Evolutionary conservation across 345 rosid species (phyloP).

Genomic region (Erucastrum elatum): DNA sequence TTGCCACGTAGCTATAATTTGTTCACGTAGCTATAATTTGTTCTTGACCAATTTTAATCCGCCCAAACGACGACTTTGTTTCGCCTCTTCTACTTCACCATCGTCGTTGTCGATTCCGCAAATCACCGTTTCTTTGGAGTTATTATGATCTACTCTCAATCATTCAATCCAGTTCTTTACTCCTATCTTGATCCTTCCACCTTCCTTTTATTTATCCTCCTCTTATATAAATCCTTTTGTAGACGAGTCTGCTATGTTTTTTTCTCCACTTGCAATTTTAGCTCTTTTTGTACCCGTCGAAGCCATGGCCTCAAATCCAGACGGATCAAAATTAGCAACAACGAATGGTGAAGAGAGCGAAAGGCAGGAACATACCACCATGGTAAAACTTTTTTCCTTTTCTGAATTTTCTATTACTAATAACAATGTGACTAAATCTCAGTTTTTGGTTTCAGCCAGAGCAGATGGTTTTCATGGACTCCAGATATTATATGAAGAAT

Average conservation of each 20-base stretch:
- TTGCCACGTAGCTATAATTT: too few relatives aligned
- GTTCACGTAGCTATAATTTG: too few relatives aligned
- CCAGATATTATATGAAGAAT: conserved; percentile 63
- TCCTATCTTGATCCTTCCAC: neutral
- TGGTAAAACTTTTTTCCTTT: neutral
- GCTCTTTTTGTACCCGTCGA: neutral
- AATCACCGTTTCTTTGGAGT: neutral
- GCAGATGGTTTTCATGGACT: conserved; percentile 98
- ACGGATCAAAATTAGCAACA: neutral
- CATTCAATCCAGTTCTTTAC: neutral
- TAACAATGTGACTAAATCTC: neutral
- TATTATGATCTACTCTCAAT: neutral
- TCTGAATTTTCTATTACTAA: neutral
- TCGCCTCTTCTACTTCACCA: neutral
- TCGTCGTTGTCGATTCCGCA: neutral
- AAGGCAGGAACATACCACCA: neutral
- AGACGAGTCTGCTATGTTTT: neutral
- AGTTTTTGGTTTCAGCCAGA: conserved; percentile 41
- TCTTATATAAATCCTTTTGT: neutral
- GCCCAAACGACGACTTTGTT: neutral
- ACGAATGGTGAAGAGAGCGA: neutral
- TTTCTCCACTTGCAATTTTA: neutral
- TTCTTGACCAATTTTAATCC: too few relatives aligned
- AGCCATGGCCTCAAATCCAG: neutral
- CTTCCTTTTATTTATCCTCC: neutral